Percentiles rank a stretch among this genome's conserved stretches.
Conservation (phyloP, 176 grass and related monocot genomes). For the Ensete ventricosum region DNA sequence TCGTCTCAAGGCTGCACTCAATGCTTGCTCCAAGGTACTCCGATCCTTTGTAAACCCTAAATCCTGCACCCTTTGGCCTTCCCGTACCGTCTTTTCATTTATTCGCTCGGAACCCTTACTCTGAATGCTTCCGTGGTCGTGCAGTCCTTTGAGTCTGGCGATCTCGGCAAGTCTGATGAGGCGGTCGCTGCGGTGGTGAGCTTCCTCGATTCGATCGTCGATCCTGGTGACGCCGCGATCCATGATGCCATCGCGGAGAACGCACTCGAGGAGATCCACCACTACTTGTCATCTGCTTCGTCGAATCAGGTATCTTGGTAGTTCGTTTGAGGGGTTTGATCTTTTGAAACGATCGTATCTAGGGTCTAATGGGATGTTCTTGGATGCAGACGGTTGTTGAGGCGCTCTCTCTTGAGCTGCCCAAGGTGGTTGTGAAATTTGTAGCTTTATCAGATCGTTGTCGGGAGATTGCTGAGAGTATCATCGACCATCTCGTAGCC, state of each 20-base stretch:
- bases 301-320: slow-evolving; percentile 31
- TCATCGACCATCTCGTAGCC: slow-evolving; percentile 34
- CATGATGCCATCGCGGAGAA: slow-evolving; percentile 13
- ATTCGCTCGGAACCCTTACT: background rate
- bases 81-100: background rate
- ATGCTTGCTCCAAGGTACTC: slow-evolving; percentile 6
- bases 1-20: background rate
- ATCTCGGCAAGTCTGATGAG: background rate
- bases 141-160: slow-evolving; percentile 7
- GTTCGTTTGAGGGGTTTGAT: background rate
- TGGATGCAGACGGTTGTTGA: slow-evolving; percentile 39
- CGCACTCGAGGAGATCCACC: slow-evolving; percentile 38
- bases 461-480: slow-evolving; percentile 9
- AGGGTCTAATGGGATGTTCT: background rate
- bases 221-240: background rate
- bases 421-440: slow-evolving; percentile 40
- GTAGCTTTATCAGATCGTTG: slow-evolving; percentile 28
- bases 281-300: slow-evolving; percentile 29
- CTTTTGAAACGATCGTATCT: background rate
- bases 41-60: background rate
- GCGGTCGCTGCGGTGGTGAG: slow-evolving; percentile 2
- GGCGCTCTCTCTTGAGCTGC: slow-evolving; percentile 52
- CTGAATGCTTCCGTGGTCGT: too few relatives aligned
- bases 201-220: slow-evolving; percentile 2
- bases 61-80: background rate